Evolutionary conservation across 441 rosid genomes (phyloP), one percentile per base, ranked within the genome.

Genomic region (Monsonia emarginata): DNA sequence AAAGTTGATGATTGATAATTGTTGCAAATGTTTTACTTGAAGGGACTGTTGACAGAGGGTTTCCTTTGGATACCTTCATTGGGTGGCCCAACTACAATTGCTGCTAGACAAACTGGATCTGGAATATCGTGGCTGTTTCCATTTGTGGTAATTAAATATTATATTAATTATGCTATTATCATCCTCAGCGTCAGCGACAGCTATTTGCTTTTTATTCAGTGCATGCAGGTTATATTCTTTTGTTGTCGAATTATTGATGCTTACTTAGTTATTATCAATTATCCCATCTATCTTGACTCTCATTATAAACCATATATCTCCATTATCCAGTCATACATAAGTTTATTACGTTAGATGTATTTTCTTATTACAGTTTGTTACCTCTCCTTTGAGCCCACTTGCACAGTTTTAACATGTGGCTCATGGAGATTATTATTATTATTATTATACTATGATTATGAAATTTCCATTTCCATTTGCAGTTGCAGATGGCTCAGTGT

Each of bases 11-110:
- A 38, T 50, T 63, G 68, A 71, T 78, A 61, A 71, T 66, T 32
- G 46, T 28, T 73, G 48, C 59, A 32, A 69, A 40, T 16, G 46
- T 75, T 74, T 67, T 62, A 34, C 32, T 67, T 72, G 48, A 73
- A 91, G 98, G 98, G 98, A 42, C 68, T 89, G 58, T 78, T 89
- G 67, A 89, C 95, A 26, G 95, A 92, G 80, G 98, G 98, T 40
- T 92, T 92, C 90, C 87, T 93, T 74, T 93, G 98, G 97, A 93
- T 93, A 61, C 98, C 98, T 1, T 88, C 97, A 59, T 75, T 93
- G 76, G 95, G 87, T 77, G 98, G 98, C 71, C 98, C 98, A 54
- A 92, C 98, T 70, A 73, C 81, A 61, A 90, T 93, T 65, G 97
- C 98, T 72, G 97, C 98, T 78, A 83, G 98, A 69, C 96, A 88